phyloP scores from a whole-genome alignment of 1,284 basidiomycete genomes.

The Crucibulum cyathiforme region DNA sequence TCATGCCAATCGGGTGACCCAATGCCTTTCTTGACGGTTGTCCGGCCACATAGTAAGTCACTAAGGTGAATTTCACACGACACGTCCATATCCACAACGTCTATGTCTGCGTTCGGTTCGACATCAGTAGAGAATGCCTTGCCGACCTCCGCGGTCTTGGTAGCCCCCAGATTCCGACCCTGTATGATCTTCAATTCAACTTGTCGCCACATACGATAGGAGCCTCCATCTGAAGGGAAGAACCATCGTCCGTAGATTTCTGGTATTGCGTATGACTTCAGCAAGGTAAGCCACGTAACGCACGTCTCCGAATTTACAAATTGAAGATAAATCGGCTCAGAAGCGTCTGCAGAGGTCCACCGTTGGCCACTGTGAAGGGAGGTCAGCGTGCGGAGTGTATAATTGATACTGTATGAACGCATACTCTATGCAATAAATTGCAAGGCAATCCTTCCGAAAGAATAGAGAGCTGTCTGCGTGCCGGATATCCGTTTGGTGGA shows the following conservation, averaged over 20 bases:
- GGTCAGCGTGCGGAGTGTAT: constrained; percentile 3
- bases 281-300: constrained; percentile 74
- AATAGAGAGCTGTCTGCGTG: constrained; percentile 74
- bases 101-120: constrained; percentile 48
- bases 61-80: constrained; percentile 76
- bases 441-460: constrained; percentile 71
- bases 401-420: constrained; percentile 14
- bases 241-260: constrained; percentile 74
- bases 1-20: constrained; percentile 80
- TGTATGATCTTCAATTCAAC: constrained; percentile 73
- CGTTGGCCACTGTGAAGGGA: constrained; percentile 56
- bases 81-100: constrained; percentile 68
- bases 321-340: constrained; percentile 75
- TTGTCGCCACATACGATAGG: constrained; percentile 85
- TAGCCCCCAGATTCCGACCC: constrained; percentile 69
- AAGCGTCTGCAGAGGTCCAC: constrained; percentile 58
- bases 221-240: constrained; percentile 67
- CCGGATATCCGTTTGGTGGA: constrained; percentile 78
- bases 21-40: constrained; percentile 71
- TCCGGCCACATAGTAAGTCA: constrained; percentile 68
- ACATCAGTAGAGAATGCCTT: constrained; percentile 16
- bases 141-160: constrained; percentile 35
- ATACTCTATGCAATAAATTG: constrained; percentile 68
- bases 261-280: constrained; percentile 77
- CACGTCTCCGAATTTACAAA: constrained; percentile 65